Base-by-base conservation (phyloP, 441 rosid species). In the Populus trichocarpa region DNA sequence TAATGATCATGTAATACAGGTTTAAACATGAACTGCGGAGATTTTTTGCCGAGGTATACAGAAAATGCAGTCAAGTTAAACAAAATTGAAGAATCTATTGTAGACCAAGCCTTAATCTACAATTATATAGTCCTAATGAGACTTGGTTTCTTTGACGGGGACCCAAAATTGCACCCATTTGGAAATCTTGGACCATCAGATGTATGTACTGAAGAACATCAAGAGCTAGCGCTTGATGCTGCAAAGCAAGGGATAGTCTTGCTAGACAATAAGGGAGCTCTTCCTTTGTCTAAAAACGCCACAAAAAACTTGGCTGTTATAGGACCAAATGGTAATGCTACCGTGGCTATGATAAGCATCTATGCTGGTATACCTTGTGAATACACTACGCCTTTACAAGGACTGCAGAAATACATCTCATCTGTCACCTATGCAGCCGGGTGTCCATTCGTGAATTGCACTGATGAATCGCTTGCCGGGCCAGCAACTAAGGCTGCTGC, bases 121-220 rank as follows among this genome's bases (percentile, higher is more conserved):
- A 90, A 92, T 0, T 69, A 89, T 13, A 81, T 89, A 9, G 95
- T 93, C 59, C 93, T 92, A 67, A 95, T 95, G 95, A 88, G 99
- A 77, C 88, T 95, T 2, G 99, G 98, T 2, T 91, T 92, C 92
- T 93, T 90, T 42, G 97, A 95, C 9, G 93, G 96, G 0, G 87
- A 89, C 67, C 92, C 88, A 0, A 73, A 82, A 2, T 87, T 77
- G 3, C 81, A 81, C 7, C 63, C 75, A 22, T 88, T 88, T 22
- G 90, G 84, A 38, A 81, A 84, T 32, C 84, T 83, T 67, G 89
- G 89, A 36, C 87, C 80, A 8, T 69, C 73, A 0, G 88, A 90
- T 72, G 82, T 89, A 9, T 90, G 93, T 42, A 73, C 82, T 8
- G 3, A 78, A 0, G 85, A 85, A 0, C 77, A 89, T 32, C 83